phyloP scores from a whole-genome alignment of 2,329 filamentous ascomycete genomes.

The Penicillium sp. region DNA sequence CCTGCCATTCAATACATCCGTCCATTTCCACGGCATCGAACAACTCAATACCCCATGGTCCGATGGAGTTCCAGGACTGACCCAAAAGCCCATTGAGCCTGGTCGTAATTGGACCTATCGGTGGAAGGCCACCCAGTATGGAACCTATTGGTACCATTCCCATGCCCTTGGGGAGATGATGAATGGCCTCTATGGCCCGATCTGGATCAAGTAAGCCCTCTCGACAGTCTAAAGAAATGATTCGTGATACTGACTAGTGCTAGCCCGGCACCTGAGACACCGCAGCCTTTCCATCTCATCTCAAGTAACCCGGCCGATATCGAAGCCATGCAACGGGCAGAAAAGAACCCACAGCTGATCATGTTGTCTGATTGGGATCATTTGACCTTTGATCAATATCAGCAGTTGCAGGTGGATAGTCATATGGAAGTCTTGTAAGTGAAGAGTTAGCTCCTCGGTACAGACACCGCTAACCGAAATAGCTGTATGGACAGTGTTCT shows the following conservation, averaged over 20 bases:
- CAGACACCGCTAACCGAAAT: neutral
- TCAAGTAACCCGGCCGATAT: slow-evolving; percentile 40
- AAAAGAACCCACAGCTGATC: slow-evolving; percentile 48
- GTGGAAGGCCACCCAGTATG: slow-evolving; percentile 37
- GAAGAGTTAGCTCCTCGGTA: neutral
- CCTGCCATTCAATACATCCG: slow-evolving; percentile 15
- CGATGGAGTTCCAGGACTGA: slow-evolving; percentile 59
- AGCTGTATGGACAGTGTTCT: slow-evolving; percentile 23
- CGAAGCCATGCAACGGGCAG: slow-evolving; percentile 51
- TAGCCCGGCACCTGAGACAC: slow-evolving; percentile 32
- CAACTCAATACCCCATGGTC: slow-evolving; percentile 54
- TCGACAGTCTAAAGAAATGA: neutral
- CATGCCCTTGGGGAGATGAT: slow-evolving; percentile 57
- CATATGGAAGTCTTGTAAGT: slow-evolving; percentile 1
- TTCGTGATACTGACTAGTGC: neutral
- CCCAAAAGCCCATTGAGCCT: slow-evolving; percentile 54
- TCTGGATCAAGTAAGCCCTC: slow-evolving; percentile 27
- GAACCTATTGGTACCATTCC: slow-evolving; percentile 44
- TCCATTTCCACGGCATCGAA: slow-evolving; percentile 20
- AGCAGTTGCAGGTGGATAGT: slow-evolving; percentile 14
- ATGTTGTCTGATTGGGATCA: slow-evolving; percentile 59
- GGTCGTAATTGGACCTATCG: slow-evolving; percentile 52
- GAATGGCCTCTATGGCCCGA: slow-evolving; percentile 59
- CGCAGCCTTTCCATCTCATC: slow-evolving; percentile 41
- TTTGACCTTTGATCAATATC: slow-evolving; percentile 49